A percentile compares a stretch with the other conserved stretches of the same genome.
phyloP scores from a whole-genome alignment of 192 early-diverging fungal genomes.

The Coemansia biformis region DNA sequence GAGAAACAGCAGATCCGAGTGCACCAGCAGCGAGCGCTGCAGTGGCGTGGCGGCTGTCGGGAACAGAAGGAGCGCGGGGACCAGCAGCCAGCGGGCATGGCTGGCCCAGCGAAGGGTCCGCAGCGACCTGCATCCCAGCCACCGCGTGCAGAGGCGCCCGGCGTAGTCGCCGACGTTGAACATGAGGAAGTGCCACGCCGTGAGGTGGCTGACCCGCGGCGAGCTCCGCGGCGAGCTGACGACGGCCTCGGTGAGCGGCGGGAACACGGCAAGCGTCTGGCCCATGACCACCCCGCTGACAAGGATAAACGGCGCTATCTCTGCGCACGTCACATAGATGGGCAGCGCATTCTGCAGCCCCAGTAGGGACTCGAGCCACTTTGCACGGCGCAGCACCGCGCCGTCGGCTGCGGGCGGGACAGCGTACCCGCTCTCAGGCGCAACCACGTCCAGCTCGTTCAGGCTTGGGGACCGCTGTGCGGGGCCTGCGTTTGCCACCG shows the following conservation, averaged over 20 bases:
- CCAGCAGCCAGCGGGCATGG: slow-evolving; percentile 32
- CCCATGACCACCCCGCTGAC: slow-evolving; percentile 56
- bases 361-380: slow-evolving; percentile 16
- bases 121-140: slow-evolving; percentile 17
- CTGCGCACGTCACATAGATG: slow-evolving; percentile 16
- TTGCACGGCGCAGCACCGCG: not conserved
- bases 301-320: slow-evolving; percentile 19
- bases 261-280: slow-evolving; percentile 68
- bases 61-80: slow-evolving; percentile 54
- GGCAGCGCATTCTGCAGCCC: slow-evolving; percentile 23
- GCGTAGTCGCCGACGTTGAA: slow-evolving; percentile 73
- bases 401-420: too few species aligned
- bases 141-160: slow-evolving; percentile 55
- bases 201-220: slow-evolving; percentile 25
- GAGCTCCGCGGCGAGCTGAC: slow-evolving; percentile 31
- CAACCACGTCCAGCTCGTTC: too few species aligned
- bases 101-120: slow-evolving; percentile 38
- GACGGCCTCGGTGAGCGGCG: slow-evolving; percentile 67
- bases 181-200: slow-evolving; percentile 67
- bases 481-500: too few species aligned
- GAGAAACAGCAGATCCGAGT: slow-evolving; percentile 42
- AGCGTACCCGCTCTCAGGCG: too few species aligned
- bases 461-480: too few species aligned
- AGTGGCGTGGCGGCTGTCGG: slow-evolving; percentile 19
- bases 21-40: slow-evolving; percentile 11